Conservation (phyloP, 805 yeast species). For the Teunomyces cretensis region DNA sequence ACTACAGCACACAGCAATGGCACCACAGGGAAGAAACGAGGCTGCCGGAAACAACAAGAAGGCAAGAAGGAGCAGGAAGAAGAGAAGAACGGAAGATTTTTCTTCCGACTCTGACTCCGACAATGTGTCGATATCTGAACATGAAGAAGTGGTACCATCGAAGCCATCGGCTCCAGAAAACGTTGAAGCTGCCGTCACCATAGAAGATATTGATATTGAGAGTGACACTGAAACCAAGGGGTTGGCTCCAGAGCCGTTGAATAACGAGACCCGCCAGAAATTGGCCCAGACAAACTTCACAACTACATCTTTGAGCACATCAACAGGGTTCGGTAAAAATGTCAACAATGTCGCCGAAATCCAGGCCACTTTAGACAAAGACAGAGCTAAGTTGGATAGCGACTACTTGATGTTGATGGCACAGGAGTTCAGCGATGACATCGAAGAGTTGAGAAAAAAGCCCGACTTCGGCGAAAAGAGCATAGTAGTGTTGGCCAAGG, state of each 20-base stretch:
- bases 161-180: slow-evolving; percentile 4
- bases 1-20: background rate
- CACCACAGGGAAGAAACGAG: slow-evolving; percentile 12
- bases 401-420: slow-evolving; percentile 58
- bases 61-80: slow-evolving; percentile 61
- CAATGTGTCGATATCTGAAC: slow-evolving; percentile 12
- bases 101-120: slow-evolving; percentile 47
- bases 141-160: slow-evolving; percentile 14
- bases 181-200: slow-evolving; percentile 18
- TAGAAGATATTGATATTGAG: slow-evolving; percentile 32
- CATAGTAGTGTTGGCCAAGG: slow-evolving; percentile 54
- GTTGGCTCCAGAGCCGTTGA: slow-evolving; percentile 18
- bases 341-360: slow-evolving; percentile 15
- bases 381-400: slow-evolving; percentile 42
- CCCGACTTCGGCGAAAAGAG: slow-evolving; percentile 63
- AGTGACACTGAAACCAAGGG: slow-evolving; percentile 24
- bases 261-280: slow-evolving; percentile 16
- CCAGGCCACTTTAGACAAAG: slow-evolving; percentile 23
- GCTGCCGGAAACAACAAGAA: slow-evolving; percentile 13
- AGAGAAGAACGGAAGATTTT: slow-evolving; percentile 80
- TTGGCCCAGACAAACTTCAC: slow-evolving; percentile 27
- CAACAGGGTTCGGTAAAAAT: slow-evolving; percentile 13
- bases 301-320: slow-evolving; percentile 17
- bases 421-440: slow-evolving; percentile 57
- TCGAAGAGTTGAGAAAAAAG: slow-evolving; percentile 57